Evolutionary conservation across 2,329 filamentous ascomycete species (phyloP).

Genomic region (Trichoderma brevicompactum): DNA sequence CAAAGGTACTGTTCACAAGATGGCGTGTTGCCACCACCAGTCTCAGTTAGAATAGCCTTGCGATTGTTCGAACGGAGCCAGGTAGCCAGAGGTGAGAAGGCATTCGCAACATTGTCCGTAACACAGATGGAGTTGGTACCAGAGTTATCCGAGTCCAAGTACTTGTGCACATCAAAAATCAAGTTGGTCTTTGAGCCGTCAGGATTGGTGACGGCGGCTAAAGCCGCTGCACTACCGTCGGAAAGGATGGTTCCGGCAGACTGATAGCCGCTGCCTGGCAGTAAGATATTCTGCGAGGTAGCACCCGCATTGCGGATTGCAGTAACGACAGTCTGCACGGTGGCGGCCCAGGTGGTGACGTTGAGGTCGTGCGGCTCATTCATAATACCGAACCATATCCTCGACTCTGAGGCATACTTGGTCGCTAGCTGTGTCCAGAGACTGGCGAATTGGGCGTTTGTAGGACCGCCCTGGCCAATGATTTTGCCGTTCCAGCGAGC

Average conservation of each 20-base stretch:
- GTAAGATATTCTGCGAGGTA: constrained; percentile 57
- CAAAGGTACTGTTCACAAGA: constrained; percentile 15
- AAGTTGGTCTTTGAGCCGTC: constrained; percentile 58
- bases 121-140: constrained; percentile 55
- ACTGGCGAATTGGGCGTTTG: constrained; percentile 59
- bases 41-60: constrained; percentile 22
- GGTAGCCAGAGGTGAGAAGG: constrained; percentile 49
- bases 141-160: constrained; percentile 59
- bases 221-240: constrained; percentile 52
- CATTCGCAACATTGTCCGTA: constrained; percentile 51
- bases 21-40: constrained; percentile 14
- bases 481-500: constrained; percentile 63
- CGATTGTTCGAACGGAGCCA: constrained; percentile 36
- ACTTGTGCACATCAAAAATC: constrained; percentile 62
- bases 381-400: constrained; percentile 64
- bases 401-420: constrained; percentile 52
- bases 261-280: constrained; percentile 62
- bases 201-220: constrained; percentile 59
- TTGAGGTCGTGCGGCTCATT: constrained; percentile 67
- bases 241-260: constrained; percentile 50
- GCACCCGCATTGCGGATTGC: constrained; percentile 65
- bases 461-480: constrained; percentile 65
- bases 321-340: constrained; percentile 63
- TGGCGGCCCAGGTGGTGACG: constrained; percentile 58
- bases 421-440: constrained; percentile 61